Evolutionary conservation across 73 alveolate genomes (phyloP).

Genomic region (Stentor roeselii): DNA sequence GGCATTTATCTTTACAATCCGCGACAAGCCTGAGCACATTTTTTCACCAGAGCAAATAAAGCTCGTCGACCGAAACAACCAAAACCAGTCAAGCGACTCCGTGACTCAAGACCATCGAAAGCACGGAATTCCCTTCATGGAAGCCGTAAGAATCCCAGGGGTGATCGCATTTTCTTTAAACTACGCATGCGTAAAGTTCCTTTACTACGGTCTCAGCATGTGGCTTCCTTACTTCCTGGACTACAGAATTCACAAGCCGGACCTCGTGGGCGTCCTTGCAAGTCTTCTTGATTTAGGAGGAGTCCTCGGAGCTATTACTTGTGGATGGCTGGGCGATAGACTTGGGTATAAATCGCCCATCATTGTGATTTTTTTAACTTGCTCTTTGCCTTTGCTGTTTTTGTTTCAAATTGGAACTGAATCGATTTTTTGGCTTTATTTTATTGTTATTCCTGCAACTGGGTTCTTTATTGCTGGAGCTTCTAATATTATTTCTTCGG

Average conservation of each 20-base stretch:
- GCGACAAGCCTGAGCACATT: slow-evolving; percentile 33
- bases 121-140: background rate
- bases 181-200: background rate
- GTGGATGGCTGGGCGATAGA: slow-evolving; percentile 38
- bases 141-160: background rate
- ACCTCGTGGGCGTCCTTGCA: background rate
- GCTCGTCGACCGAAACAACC: no score
- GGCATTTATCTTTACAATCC: slow-evolving; percentile 2
- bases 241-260: background rate
- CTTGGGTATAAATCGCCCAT: slow-evolving; percentile 45
- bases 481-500: slow-evolving; percentile 40
- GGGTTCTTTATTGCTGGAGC: slow-evolving; percentile 63
- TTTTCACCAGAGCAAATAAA: background rate
- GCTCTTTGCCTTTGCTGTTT: slow-evolving; percentile 39
- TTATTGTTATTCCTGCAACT: slow-evolving; percentile 30
- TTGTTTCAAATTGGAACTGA: slow-evolving; percentile 29
- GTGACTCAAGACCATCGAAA: background rate
- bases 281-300: slow-evolving; percentile 20
- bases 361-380: slow-evolving; percentile 31
- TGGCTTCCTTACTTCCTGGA: slow-evolving; percentile 22
- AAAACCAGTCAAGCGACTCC: background rate
- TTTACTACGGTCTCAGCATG: background rate
- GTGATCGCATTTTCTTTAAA: slow-evolving; percentile 2
- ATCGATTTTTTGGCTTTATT: slow-evolving; percentile 17
- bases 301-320: slow-evolving; percentile 4